Base-by-base conservation (phyloP, 192 early-diverging fungal genomes). In the Linnemannia zychae region DNA sequence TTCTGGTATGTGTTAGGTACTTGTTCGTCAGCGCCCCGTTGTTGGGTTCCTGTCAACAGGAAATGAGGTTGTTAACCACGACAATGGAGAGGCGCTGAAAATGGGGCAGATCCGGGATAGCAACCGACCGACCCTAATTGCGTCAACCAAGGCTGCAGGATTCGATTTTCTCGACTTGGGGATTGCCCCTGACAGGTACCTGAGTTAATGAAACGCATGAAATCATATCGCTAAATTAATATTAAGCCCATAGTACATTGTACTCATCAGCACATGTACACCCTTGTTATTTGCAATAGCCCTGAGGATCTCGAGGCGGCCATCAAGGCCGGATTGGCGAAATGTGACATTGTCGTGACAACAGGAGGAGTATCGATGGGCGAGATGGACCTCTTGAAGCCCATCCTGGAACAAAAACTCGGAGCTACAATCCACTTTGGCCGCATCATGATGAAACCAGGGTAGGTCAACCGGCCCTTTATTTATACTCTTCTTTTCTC, bases 331-430 rank as follows among this genome's bases (percentile, higher is more conserved):
- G 89, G 93, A 46, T 67, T 94, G 68, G 72, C 79, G 4, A 86
- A 90, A 20, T 91, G 92, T 13, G 94, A 98, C 72, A 95, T 97
- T 0, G 71, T 99, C 0, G 91, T 99, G 15, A 96, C 96, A 1
- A 97, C 97, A 2, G 98, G 98, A 37, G 98, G 98, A 1, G 98
- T 98, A 0, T 97, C 96, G n/a, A 99, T 99, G 98, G 98, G 98
- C 63, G 98, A 99, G 88, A 88, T 93, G 44, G 98, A 99, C 88
- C 91, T 96, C 71, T 88, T 99, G 65, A 98, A 98, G 76, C 93
- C 96, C 0, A 94, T 96, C 0, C 87, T 98, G 1, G 96, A 97
- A 79, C 92, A 94, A 60, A 89, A 88, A 16, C 79, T 98, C 20
- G 90, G 90, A n/a, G 98, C 94, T 17, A 90, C 77, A 0, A 95